A percentile compares a stretch with the other conserved stretches of the same genome.
These are phyloP conservation scores for Naganishia antarctica DNA, from an alignment of 768 basidiomycete species.

Conservation along the genomic window DNA sequence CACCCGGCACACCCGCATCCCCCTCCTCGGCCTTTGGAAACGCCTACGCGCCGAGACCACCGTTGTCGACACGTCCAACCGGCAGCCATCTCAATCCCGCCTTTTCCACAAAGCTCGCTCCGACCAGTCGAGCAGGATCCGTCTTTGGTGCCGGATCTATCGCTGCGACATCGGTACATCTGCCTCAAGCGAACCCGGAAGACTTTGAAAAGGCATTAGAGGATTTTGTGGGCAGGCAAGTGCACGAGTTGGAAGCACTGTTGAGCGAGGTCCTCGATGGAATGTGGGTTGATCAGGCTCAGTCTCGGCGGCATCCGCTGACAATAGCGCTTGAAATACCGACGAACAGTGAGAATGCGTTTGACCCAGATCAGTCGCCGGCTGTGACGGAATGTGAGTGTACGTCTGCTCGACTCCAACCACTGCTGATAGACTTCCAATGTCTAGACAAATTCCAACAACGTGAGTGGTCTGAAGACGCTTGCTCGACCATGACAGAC, in stretches of 20 bases:
- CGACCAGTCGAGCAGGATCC: conserved; percentile 14
- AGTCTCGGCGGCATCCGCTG: too few relatives aligned
- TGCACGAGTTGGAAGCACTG: conserved; percentile 9
- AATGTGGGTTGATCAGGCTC: neutral
- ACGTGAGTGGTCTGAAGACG: neutral
- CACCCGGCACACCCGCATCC: neutral
- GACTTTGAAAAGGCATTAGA: conserved; percentile 20
- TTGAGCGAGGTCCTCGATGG: conserved; percentile 13
- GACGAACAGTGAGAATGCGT: conserved; percentile 17
- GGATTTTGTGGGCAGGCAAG: conserved; percentile 8
- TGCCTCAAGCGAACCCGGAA: neutral
- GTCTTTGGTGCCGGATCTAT: neutral
- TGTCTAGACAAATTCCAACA: conserved; percentile 17
- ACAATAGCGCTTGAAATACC: neutral
- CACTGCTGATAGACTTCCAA: neutral
- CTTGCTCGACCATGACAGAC: neutral
- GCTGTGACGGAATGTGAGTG: conserved; percentile 4
- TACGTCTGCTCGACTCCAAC: too few relatives aligned
- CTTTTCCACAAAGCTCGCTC: neutral
- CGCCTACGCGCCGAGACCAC: too few relatives aligned
- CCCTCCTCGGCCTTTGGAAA: too few relatives aligned
- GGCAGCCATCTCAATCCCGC: conserved; percentile 12
- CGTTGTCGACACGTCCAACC: neutral
- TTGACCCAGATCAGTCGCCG: neutral
- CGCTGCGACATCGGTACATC: conserved; percentile 1